Base-by-base conservation (phyloP, 2,329 filamentous ascomycete genomes). In the Elsinoe perseae region DNA sequence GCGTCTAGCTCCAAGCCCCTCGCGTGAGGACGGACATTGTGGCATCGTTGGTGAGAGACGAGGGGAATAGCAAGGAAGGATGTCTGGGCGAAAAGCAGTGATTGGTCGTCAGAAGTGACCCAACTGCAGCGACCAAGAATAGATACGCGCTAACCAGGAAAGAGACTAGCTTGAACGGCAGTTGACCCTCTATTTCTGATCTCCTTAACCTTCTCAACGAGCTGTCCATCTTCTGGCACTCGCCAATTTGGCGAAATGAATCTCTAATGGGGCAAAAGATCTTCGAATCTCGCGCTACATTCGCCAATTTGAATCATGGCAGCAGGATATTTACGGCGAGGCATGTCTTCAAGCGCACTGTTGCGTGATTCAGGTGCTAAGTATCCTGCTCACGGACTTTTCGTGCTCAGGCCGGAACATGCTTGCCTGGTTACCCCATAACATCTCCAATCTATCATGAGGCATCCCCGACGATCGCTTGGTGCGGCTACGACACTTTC, bases 61-160 rank as follows among this genome's bases (percentile, higher is more conserved):
- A 12, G 14, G 14, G 43, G 43, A 23, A 43, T 25, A 28, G 43
- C 14, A 48, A n/a, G 23, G 14, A 23, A 9, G 21, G 25, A 12
- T 6, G 40, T 43, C 16, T 43, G 40, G 40, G 40, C 40, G 40
- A 3, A 20, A 14, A 34, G 21, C 9, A 25, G 21, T 50, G 44
- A 50, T 50, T 50, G 44, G 44, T 20, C 18, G 27, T 7, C 10
- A 8, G 44, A 30, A 4, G 16, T 14, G 44, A 34, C 23, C 44
- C 44, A 50, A 50, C 44, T 50, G 25, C 44, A 30, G 21, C 44
- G 20, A 25, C 48, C 48, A 52, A 52, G 30, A 36, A 52, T 52
- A 52, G 48, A 52, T 25, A n/a, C 16, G 14, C 8, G 8, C 48
- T 52, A 52, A 23, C 18, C 14, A 7, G 18, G 32, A 30, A 18